phyloP scores from a whole-genome alignment of 768 basidiomycete genomes.

The Infundibulicybe gibba region DNA sequence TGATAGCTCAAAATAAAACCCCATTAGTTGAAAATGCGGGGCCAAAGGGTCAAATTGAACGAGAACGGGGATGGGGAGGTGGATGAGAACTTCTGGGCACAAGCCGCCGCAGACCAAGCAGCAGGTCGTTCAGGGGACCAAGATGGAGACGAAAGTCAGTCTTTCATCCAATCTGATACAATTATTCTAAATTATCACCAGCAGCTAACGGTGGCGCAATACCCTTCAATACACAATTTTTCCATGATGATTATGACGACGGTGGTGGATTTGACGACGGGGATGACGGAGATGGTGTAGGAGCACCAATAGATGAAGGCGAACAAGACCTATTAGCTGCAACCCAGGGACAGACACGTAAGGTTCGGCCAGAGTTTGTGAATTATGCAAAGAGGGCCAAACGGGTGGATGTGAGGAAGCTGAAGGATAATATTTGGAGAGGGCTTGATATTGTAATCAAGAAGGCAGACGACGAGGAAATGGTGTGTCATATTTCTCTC shows the following conservation, averaged over 20 bases:
- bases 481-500: slow-evolving; percentile 37
- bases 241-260: slow-evolving; percentile 89
- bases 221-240: slow-evolving; percentile 96
- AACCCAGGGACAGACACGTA: slow-evolving; percentile 71
- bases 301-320: slow-evolving; percentile 51
- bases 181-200: not conserved
- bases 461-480: slow-evolving; percentile 37
- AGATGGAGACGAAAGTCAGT: slow-evolving; percentile 61
- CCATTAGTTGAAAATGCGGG: slow-evolving; percentile 83
- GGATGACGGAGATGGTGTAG: slow-evolving; percentile 36
- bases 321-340: slow-evolving; percentile 89
- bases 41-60: slow-evolving; percentile 54
- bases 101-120: slow-evolving; percentile 83
- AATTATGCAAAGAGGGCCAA: slow-evolving; percentile 96
- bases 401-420: slow-evolving; percentile 90
- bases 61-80: slow-evolving; percentile 80
- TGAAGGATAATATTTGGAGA: slow-evolving; percentile 99
- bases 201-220: slow-evolving; percentile 43
- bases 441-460: slow-evolving; percentile 74
- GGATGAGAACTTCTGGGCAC: slow-evolving; percentile 97
- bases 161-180: not conserved
- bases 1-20: slow-evolving; percentile 2
- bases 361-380: slow-evolving; percentile 83
- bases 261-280: slow-evolving; percentile 68
- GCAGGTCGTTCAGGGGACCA: slow-evolving; percentile 49